Evolutionary conservation across 169 alveolate species (phyloP).

Genomic region (Theileria sp.): DNA sequence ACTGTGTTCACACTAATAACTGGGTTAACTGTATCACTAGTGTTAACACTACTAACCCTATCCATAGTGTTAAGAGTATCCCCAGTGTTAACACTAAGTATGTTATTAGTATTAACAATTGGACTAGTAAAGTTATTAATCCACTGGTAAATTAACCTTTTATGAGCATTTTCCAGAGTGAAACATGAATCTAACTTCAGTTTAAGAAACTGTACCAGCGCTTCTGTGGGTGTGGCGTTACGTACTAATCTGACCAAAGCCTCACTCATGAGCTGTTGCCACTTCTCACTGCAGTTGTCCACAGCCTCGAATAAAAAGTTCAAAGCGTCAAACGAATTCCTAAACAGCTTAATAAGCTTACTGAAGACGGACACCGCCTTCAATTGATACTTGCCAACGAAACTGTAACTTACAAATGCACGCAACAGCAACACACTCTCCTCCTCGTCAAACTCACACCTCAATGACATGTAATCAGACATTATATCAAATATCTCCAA

Average conservation of each 20-base stretch:
- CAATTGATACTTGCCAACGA: not conserved
- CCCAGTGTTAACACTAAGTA: not conserved
- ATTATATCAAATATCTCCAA: conserved; percentile 24
- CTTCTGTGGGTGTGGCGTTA: not conserved
- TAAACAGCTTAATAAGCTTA: not conserved
- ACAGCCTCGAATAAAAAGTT: not conserved
- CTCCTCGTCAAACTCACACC: conserved; percentile 6
- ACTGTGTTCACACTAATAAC: not conserved
- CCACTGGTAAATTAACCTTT: not conserved
- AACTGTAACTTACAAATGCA: not conserved
- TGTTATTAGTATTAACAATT: not conserved
- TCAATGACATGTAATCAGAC: conserved; percentile 18
- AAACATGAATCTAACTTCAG: not conserved
- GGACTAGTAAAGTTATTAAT: not conserved
- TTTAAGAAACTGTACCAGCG: not conserved
- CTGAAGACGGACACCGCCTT: not conserved
- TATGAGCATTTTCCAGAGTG: not conserved
- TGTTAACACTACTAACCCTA: not conserved
- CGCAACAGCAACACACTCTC: conserved; percentile 29
- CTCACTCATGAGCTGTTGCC: not conserved
- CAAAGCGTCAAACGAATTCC: not conserved
- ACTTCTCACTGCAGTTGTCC: not conserved
- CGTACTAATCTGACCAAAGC: not conserved
- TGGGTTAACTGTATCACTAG: no score
- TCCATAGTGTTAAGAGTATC: not conserved